Conservation (phyloP, 2,329 filamentous ascomycete genomes). For the Colletotrichum lindemuthianum region DNA sequence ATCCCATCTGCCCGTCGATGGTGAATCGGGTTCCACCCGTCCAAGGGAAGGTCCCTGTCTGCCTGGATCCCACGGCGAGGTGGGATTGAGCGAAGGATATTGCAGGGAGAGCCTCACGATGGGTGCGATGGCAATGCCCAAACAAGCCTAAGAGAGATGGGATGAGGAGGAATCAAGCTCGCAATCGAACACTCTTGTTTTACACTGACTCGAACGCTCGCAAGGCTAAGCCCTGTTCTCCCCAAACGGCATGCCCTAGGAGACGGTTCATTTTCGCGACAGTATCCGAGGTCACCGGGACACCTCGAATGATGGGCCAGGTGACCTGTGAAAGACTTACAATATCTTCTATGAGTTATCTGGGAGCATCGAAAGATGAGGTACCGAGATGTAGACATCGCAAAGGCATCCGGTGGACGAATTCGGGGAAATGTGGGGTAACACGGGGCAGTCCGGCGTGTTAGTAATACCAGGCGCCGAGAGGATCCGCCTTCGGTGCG, state of each 20-base stretch:
- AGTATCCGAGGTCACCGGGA: too few relatives aligned
- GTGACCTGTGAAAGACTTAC: too few relatives aligned
- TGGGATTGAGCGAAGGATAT: neutral
- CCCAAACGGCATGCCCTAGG: too few relatives aligned
- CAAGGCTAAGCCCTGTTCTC: neutral
- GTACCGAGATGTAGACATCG: too few relatives aligned
- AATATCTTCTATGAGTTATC: too few relatives aligned
- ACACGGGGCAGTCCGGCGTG: neutral
- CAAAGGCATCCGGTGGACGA: neutral
- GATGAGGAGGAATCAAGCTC: neutral
- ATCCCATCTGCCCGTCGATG: slow-evolving; percentile 55
- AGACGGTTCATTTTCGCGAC: too few relatives aligned
- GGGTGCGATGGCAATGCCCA: neutral
- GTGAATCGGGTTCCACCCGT: slow-evolving; percentile 44
- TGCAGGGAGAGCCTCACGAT: slow-evolving; percentile 4
- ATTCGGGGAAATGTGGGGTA: neutral
- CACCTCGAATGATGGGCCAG: too few relatives aligned
- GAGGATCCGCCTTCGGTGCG: neutral
- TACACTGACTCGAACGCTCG: neutral
- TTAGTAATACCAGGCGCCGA: neutral
- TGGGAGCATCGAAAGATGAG: too few relatives aligned
- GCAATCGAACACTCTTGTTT: neutral
- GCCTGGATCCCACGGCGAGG: neutral
- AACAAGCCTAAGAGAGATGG: neutral
- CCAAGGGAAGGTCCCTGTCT: slow-evolving; percentile 12